A percentile compares a stretch with the other conserved stretches of the same genome.
Conservation (phyloP, 2,329 filamentous ascomycete species). For the Arthrobotrys sphaeroides region DNA sequence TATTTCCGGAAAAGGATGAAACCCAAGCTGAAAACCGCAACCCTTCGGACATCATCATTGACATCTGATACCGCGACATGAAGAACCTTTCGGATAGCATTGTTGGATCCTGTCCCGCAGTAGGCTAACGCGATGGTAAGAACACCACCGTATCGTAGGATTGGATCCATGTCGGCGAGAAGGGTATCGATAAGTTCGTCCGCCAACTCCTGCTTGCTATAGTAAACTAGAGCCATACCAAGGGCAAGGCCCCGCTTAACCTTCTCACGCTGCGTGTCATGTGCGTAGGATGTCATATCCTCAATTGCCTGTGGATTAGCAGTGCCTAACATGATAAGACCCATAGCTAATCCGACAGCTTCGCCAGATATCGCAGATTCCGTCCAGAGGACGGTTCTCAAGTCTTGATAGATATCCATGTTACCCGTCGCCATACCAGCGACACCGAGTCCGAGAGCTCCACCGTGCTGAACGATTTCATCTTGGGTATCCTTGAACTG, state of each 20-base stretch:
- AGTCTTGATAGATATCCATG: slow-evolving; percentile 86
- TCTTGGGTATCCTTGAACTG: slow-evolving; percentile 74
- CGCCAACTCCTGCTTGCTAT: slow-evolving; percentile 89
- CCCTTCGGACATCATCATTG: slow-evolving; percentile 93
- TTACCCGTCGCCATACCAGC: slow-evolving; percentile 97
- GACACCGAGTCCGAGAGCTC: slow-evolving; percentile 91
- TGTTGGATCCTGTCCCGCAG: slow-evolving; percentile 97
- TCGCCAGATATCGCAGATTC: slow-evolving; percentile 97
- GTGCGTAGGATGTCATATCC: slow-evolving; percentile 97
- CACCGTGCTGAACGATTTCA: slow-evolving; percentile 96
- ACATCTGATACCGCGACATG: slow-evolving; percentile 98
- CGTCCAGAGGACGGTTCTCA: slow-evolving; percentile 86
- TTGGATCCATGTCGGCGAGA: slow-evolving; percentile 90
- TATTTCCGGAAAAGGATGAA: slow-evolving; percentile 99
- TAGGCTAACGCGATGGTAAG: slow-evolving; percentile 98
- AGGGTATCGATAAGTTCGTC: slow-evolving; percentile 94
- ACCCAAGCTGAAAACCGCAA: slow-evolving; percentile 95
- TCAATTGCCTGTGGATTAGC: slow-evolving; percentile 92
- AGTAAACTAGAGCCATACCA: slow-evolving; percentile 99
- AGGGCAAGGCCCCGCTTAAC: slow-evolving; percentile 94
- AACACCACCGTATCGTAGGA: slow-evolving; percentile 93
- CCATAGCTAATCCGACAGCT: slow-evolving; percentile 94
- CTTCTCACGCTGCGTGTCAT: slow-evolving; percentile 98
- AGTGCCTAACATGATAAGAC: slow-evolving; percentile 97
- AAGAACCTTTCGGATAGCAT: slow-evolving; percentile 93